Evolutionary conservation across 2,329 filamentous ascomycete genomes (phyloP).

Genomic region (Sporothrix humicola): DNA sequence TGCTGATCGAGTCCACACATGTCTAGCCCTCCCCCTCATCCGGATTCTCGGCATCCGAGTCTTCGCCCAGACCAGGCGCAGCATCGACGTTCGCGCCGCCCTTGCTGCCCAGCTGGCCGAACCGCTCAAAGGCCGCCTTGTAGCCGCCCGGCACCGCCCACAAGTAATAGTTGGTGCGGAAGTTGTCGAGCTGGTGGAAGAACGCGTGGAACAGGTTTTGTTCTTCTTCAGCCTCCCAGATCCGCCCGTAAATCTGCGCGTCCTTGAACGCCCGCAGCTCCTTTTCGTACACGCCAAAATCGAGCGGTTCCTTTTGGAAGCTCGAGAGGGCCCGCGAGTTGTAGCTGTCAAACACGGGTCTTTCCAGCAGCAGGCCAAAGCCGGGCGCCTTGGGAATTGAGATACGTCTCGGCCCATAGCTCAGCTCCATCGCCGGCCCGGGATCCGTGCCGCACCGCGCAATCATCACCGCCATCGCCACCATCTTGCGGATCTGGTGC

Average conservation of each 20-base stretch:
- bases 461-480: conserved; percentile 85
- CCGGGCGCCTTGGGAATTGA: conserved; percentile 94
- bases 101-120: conserved; percentile 39
- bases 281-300: conserved; percentile 78
- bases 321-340: conserved; percentile 73
- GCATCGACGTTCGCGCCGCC: background rate
- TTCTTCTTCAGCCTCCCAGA: conserved; percentile 87
- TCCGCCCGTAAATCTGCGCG: conserved; percentile 86
- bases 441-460: conserved; percentile 83
- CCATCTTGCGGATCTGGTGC: conserved; percentile 99
- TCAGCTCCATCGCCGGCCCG: conserved; percentile 71
- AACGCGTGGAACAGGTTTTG: conserved; percentile 83
- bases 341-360: conserved; percentile 89
- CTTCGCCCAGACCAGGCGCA: no score
- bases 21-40: conserved; percentile 38
- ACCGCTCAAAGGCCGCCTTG: conserved; percentile 59
- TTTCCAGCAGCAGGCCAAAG: conserved; percentile 83
- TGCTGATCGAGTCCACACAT: background rate
- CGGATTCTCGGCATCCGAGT: conserved; percentile 22
- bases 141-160: conserved; percentile 75
- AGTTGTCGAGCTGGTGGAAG: conserved; percentile 80
- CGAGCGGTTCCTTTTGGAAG: conserved; percentile 70
- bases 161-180: conserved; percentile 72
- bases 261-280: conserved; percentile 90
- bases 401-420: conserved; percentile 73